A percentile compares a stretch with the other conserved stretches of the same genome.
These are phyloP conservation scores for Lasiodiplodia hormozganensis DNA, from an alignment of 2,329 filamentous ascomycete genomes.

Conservation along the genomic window DNA sequence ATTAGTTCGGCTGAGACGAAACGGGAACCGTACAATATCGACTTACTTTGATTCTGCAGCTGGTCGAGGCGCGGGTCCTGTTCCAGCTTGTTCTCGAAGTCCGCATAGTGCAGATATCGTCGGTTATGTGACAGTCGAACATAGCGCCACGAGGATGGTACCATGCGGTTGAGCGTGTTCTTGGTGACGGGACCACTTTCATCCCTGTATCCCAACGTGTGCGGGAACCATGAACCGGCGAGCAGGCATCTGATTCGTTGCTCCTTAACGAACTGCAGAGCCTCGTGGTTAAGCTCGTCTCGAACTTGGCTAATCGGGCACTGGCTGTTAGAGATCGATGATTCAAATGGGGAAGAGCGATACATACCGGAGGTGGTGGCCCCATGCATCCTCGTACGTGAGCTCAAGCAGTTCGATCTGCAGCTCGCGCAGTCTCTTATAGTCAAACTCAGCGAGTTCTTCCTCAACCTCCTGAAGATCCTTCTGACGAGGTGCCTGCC, in stretches of 20 bases:
- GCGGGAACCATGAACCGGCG: slow-evolving; percentile 85
- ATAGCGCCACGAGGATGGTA: slow-evolving; percentile 75
- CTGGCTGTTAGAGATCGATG: slow-evolving; percentile 31
- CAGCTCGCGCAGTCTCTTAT: slow-evolving; percentile 76
- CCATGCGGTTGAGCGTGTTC: slow-evolving; percentile 49
- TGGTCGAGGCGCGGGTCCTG: slow-evolving; percentile 75
- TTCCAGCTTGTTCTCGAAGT: slow-evolving; percentile 72
- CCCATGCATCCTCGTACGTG: slow-evolving; percentile 95
- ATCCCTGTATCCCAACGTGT: slow-evolving; percentile 57
- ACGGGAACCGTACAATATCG: not conserved
- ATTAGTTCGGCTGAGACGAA: not conserved
- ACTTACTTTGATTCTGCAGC: slow-evolving; percentile 74
- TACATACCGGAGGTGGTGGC: slow-evolving; percentile 73
- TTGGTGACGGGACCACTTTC: slow-evolving; percentile 55
- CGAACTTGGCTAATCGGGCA: slow-evolving; percentile 70
- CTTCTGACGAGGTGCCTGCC: slow-evolving; percentile 79
- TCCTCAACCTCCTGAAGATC: slow-evolving; percentile 89
- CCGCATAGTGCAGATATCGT: slow-evolving; percentile 86
- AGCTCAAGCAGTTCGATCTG: slow-evolving; percentile 94
- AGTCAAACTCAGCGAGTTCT: slow-evolving; percentile 84
- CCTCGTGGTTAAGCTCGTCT: slow-evolving; percentile 88
- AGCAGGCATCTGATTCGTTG: slow-evolving; percentile 90
- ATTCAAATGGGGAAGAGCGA: not conserved
- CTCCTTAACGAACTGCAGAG: slow-evolving; percentile 95
- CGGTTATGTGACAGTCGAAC: slow-evolving; percentile 90